These are phyloP conservation scores for Collybiopsis confluens DNA, from an alignment of 768 basidiomycete genomes.

Conservation along the genomic window DNA sequence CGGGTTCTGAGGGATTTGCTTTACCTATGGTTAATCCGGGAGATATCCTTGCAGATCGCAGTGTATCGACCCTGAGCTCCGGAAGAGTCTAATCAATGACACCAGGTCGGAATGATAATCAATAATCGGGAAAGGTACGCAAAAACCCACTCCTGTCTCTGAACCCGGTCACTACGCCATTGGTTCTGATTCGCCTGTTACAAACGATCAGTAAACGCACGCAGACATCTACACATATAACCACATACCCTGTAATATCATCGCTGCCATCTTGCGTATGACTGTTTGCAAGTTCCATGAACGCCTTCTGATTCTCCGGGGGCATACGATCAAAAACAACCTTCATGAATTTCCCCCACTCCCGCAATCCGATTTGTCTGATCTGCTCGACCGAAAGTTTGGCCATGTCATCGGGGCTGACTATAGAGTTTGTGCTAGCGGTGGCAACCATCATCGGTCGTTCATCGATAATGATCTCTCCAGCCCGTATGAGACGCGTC, in stretches of 20 bases:
- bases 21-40: conserved; percentile 20
- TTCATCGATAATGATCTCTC: conserved; percentile 11
- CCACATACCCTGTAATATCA: conserved; percentile 21
- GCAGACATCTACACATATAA: no score
- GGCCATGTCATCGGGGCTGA: not conserved
- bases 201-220: no score
- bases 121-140: conserved; percentile 26
- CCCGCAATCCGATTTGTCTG: not conserved
- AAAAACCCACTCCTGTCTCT: conserved; percentile 10
- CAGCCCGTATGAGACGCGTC: conserved; percentile 7
- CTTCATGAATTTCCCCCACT: conserved; percentile 10
- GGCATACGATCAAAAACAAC: conserved; percentile 18
- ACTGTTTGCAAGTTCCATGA: conserved; percentile 18
- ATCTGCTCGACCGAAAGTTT: not conserved
- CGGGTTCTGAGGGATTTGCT: no score
- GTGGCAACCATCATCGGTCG: conserved; percentile 10
- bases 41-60: conserved; percentile 16
- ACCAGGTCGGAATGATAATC: conserved; percentile 18
- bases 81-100: not conserved
- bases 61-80: conserved; percentile 7
- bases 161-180: conserved; percentile 7
- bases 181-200: conserved; percentile 17
- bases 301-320: conserved; percentile 13
- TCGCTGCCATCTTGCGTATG: conserved; percentile 27
- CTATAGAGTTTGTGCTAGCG: not conserved